Evolutionary conservation across 2,329 filamentous ascomycete species (phyloP).

Genomic region (Ascochyta pisi): DNA sequence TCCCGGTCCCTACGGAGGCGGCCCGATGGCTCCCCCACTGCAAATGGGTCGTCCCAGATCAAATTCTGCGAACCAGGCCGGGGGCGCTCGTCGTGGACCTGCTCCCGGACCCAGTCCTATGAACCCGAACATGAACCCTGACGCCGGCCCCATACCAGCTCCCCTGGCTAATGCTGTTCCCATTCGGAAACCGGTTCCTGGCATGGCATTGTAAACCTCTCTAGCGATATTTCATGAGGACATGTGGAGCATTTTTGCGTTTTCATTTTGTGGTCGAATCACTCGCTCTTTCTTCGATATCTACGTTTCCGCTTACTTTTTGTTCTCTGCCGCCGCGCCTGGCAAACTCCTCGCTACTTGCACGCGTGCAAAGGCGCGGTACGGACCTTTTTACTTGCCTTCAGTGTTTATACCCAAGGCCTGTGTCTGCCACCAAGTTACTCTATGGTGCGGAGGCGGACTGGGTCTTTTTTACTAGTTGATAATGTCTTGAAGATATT

Average conservation of each 20-base stretch:
- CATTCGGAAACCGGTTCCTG: slow-evolving; percentile 56
- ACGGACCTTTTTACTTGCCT: slow-evolving; percentile 17
- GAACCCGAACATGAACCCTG: slow-evolving; percentile 32
- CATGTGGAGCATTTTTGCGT: slow-evolving; percentile 24
- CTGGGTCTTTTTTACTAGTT: slow-evolving; percentile 19
- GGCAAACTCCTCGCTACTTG: slow-evolving; percentile 3
- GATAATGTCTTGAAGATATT: slow-evolving; percentile 41
- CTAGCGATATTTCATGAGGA: slow-evolving; percentile 32
- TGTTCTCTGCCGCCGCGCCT: slow-evolving; percentile 4
- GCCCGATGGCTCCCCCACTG: slow-evolving; percentile 41
- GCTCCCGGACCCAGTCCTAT: slow-evolving; percentile 48
- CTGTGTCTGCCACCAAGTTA: background rate
- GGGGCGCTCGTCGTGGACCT: slow-evolving; percentile 35
- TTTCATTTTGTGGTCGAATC: slow-evolving; percentile 12
- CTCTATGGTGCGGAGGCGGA: background rate
- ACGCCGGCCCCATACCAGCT: slow-evolving; percentile 7
- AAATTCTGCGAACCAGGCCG: slow-evolving; percentile 46
- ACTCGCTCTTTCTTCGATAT: slow-evolving; percentile 14
- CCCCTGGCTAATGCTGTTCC: slow-evolving; percentile 37
- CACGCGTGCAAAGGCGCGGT: background rate
- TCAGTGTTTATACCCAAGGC: slow-evolving; percentile 30
- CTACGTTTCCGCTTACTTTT: slow-evolving; percentile 21
- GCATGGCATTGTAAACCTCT: slow-evolving; percentile 50
- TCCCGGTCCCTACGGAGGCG: slow-evolving; percentile 49
- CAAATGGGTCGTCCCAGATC: slow-evolving; percentile 45